Evolutionary conservation across 1,139 yeast genomes (phyloP), one percentile per base, ranked within the genome.

Genomic region (Lizanozyma gosingica): DNA sequence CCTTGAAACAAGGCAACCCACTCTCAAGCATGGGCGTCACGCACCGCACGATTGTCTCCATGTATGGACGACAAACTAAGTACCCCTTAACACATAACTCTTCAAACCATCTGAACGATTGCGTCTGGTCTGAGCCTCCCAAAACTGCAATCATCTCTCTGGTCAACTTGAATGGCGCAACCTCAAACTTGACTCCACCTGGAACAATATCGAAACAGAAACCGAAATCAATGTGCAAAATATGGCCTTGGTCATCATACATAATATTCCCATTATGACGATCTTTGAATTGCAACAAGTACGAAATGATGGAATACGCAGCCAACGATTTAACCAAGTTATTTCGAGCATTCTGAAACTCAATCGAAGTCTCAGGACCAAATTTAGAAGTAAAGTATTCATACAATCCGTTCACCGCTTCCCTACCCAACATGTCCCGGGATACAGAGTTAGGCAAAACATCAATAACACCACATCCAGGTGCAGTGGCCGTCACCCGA

Each of bases 181-280:
- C 95, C 57, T 94, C 99, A 59, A 94, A 94, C 53, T 83, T 86
- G 42, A 94, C 97, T 33, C 98, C 98, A 48, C 99, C 99, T 3
- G 99, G 99, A 34, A 87, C 97, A 63, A 94, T 92, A 63, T 94
- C 98, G 60, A 94, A 94, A 55, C 97, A 90, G 71, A 94, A 92
- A 3, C 99, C 98, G 65, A 94, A 94, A 65, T 94, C 99, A 62
- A 94, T 86, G 60, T 94, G 99, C 46, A 94, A 67, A 44, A 94
- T 78, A 57, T 92, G 97, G 3, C 99, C 99, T 49, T 85, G 84
- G 46, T 81, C 87, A 57, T 92, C 98, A 59, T 92, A 92, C 98
- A 94, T 92, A 51, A 94, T 92, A 62, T 94, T 94, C 60, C 99
- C 99, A 61, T 94, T 94, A 63, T 94, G 99, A 57, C 99, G 78